Evolutionary conservation across 305 asterid genomes (phyloP).

Genomic region (Plantago lanceolata): DNA sequence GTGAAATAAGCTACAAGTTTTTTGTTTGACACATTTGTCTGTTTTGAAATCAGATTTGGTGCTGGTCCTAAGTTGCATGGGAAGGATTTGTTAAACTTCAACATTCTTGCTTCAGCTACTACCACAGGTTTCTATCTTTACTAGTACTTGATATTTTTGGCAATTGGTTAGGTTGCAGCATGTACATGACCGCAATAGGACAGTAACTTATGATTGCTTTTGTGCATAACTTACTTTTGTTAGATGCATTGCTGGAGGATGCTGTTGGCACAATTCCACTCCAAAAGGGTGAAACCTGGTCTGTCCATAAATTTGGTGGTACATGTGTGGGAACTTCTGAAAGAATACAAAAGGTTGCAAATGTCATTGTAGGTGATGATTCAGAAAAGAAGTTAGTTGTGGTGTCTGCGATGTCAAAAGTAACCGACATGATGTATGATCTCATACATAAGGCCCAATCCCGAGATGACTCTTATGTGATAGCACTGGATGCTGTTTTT

Average conservation of each 20-base stretch:
- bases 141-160: neutral
- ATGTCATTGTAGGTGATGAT: slow-evolving; percentile 60
- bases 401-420: slow-evolving; percentile 96
- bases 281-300: slow-evolving; percentile 83
- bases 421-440: slow-evolving; percentile 96
- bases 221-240: neutral
- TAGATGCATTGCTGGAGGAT: slow-evolving; percentile 51
- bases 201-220: neutral
- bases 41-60: neutral
- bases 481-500: slow-evolving; percentile 64
- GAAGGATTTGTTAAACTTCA: neutral
- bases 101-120: neutral
- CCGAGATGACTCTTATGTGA: slow-evolving; percentile 63
- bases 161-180: neutral
- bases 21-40: neutral
- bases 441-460: slow-evolving; percentile 77
- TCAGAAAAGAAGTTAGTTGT: slow-evolving; percentile 80
- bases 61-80: neutral
- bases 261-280: slow-evolving; percentile 48
- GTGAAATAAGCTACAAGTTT: too few species aligned
- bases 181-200: neutral
- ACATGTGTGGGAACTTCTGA: slow-evolving; percentile 93
- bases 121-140: neutral
- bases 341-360: slow-evolving; percentile 77
- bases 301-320: slow-evolving; percentile 94